Percentiles rank a stretch among this genome's conserved stretches.
Conservation (phyloP, 1,284 basidiomycete species). For the Marasmius tenuissimus region DNA sequence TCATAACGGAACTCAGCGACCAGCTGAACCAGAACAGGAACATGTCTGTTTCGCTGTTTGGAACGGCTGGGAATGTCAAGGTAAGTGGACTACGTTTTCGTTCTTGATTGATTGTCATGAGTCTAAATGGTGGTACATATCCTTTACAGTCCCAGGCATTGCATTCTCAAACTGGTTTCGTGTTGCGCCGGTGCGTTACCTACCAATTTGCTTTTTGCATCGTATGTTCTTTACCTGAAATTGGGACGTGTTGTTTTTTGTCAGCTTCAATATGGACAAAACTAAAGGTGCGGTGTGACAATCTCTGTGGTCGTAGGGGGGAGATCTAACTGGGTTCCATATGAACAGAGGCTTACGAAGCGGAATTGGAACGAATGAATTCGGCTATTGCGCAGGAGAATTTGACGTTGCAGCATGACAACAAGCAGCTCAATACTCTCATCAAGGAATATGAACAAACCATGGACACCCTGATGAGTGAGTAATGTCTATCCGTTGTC, state of each 20-base stretch:
- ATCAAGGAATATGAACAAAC: conserved; percentile 98
- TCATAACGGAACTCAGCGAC: conserved; percentile 80
- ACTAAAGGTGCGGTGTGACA: conserved; percentile 63
- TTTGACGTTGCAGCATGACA: conserved; percentile 86
- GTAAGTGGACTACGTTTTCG: conserved; percentile 37
- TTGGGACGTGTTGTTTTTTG: too few species aligned
- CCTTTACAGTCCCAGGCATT: conserved; percentile 55
- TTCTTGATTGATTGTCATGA: background rate
- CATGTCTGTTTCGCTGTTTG: conserved; percentile 55
- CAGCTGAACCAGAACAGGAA: conserved; percentile 82
- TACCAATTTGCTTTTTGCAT: background rate
- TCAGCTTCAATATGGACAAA: conserved; percentile 88
- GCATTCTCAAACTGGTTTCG: conserved; percentile 86
- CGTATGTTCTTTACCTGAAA: background rate
- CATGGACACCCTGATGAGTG: conserved; percentile 91
- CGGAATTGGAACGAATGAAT: conserved; percentile 93
- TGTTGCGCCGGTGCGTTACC: conserved; percentile 70
- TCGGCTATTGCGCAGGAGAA: conserved; percentile 83
- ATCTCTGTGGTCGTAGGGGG: background rate
- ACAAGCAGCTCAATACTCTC: conserved; percentile 88
- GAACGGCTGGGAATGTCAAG: conserved; percentile 79
- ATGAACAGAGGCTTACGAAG: conserved; percentile 83
- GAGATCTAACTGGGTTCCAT: background rate
- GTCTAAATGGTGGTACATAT: background rate
- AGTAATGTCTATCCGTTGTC: conserved; percentile 12